These are phyloP conservation scores for Solanum bulbocastanum DNA, from an alignment of 257 asterid genomes.

Conservation along the genomic window DNA sequence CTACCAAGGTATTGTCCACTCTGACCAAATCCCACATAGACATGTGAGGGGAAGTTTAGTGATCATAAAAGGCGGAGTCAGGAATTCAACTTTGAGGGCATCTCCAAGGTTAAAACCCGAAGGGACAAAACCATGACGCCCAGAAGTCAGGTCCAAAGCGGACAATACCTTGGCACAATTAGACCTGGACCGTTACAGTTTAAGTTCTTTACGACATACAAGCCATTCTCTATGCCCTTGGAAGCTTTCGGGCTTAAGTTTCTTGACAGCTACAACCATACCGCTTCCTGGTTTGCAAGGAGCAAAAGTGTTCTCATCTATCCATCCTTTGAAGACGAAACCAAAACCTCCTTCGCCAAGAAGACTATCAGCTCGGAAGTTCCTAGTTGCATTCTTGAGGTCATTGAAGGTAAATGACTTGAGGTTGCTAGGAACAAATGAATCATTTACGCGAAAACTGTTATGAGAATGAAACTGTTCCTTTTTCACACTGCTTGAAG, in stretches of 20 bases:
- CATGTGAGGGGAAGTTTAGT: neutral
- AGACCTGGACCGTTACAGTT: neutral
- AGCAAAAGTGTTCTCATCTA: constrained; percentile 1
- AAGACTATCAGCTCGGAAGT: constrained; percentile 7
- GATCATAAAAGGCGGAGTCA: neutral
- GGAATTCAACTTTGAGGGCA: neutral
- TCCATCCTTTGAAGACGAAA: constrained; percentile 12
- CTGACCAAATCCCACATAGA: neutral
- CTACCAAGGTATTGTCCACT: neutral
- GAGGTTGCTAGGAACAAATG: neutral
- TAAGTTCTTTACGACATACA: neutral
- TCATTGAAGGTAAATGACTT: constrained; percentile 1
- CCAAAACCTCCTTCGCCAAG: constrained; percentile 15
- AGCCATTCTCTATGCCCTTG: constrained; percentile 18
- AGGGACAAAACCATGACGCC: neutral
- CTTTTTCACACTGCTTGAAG: neutral
- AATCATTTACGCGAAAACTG: neutral
- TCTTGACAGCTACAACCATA: constrained; percentile 12
- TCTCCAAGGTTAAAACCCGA: neutral
- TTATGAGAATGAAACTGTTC: neutral
- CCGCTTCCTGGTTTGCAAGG: constrained; percentile 9
- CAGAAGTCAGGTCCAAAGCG: neutral
- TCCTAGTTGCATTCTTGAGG: constrained; percentile 10
- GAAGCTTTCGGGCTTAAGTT: constrained; percentile 6
- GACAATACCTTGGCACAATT: neutral